These are phyloP conservation scores for Penicillium cinerascens DNA, from an alignment of 495 filamentous ascomycete genomes.

Conservation along the genomic window DNA sequence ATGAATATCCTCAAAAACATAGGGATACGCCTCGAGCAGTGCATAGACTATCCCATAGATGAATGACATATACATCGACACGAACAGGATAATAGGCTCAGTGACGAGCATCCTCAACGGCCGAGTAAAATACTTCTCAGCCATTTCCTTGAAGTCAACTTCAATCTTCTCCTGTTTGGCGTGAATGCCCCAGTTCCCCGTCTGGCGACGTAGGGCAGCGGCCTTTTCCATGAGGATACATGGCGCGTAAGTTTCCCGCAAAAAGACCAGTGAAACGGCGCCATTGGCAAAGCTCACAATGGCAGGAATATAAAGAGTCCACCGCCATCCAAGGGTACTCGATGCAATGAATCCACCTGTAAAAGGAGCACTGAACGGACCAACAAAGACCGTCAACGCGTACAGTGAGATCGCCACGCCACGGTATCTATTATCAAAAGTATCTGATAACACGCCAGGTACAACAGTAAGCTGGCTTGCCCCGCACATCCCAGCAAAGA, in stretches of 20 bases:
- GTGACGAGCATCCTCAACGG: constrained; percentile 43
- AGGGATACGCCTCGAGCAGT: constrained; percentile 42
- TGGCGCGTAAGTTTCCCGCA: constrained; percentile 41
- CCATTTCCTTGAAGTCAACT: constrained; percentile 31
- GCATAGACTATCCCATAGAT: constrained; percentile 46
- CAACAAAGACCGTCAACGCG: constrained; percentile 46
- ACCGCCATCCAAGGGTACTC: constrained; percentile 45
- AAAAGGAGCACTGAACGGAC: constrained; percentile 48
- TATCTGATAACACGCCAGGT: constrained; percentile 49
- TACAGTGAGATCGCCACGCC: constrained; percentile 51
- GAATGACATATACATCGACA: constrained; percentile 47
- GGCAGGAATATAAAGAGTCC: constrained; percentile 44
- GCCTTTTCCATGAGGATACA: constrained; percentile 41
- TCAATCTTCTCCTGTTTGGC: constrained; percentile 49
- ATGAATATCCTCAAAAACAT: constrained; percentile 36
- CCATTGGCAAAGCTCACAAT: constrained; percentile 33
- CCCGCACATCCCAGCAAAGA: constrained; percentile 50
- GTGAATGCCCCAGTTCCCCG: constrained; percentile 45
- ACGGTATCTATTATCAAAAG: constrained; percentile 47
- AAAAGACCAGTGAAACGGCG: constrained; percentile 23
- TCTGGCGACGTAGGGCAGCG: constrained; percentile 32
- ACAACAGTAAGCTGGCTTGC: constrained; percentile 50
- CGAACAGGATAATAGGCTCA: constrained; percentile 44
- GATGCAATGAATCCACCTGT: constrained; percentile 42
- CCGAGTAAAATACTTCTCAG: constrained; percentile 41